phyloP scores from a whole-genome alignment of 148 eudicot species.

The Nepenthes mirabilis region DNA sequence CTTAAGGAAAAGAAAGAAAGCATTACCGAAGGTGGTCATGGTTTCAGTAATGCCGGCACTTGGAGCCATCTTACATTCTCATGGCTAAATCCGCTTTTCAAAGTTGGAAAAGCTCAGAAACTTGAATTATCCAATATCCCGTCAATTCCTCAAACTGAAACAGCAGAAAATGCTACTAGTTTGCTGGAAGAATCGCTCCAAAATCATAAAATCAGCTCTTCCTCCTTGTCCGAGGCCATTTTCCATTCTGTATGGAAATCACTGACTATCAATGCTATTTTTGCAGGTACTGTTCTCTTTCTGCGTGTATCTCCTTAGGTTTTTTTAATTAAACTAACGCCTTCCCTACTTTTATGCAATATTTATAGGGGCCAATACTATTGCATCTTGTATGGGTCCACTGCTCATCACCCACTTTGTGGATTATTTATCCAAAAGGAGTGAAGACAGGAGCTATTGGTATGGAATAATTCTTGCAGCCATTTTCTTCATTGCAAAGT shows the following conservation, averaged over 20 bases:
- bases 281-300: constrained; percentile 49
- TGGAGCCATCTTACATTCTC: constrained; percentile 55
- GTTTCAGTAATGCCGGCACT: constrained; percentile 34
- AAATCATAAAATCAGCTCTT: constrained; percentile 30
- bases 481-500: constrained; percentile 58
- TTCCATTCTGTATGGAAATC: constrained; percentile 43
- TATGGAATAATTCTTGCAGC: constrained; percentile 52
- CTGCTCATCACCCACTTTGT: constrained; percentile 68
- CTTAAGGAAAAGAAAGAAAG: constrained; percentile 10
- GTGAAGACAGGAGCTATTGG: constrained; percentile 24
- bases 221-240: constrained; percentile 42
- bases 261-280: constrained; percentile 48
- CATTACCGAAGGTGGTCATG: constrained; percentile 5
- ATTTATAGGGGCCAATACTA: constrained; percentile 51
- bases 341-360: constrained; percentile 1
- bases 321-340: neutral
- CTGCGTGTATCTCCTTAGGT: neutral
- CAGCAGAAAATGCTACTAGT: constrained; percentile 48
- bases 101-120: constrained; percentile 41
- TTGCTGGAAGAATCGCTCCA: constrained; percentile 55
- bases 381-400: constrained; percentile 82
- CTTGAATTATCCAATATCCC: constrained; percentile 51
- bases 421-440: constrained; percentile 41
- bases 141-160: constrained; percentile 47
- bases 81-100: constrained; percentile 82